phyloP scores from a whole-genome alignment of 2,329 filamentous ascomycete species.

The Trichoderma endophyticum region DNA sequence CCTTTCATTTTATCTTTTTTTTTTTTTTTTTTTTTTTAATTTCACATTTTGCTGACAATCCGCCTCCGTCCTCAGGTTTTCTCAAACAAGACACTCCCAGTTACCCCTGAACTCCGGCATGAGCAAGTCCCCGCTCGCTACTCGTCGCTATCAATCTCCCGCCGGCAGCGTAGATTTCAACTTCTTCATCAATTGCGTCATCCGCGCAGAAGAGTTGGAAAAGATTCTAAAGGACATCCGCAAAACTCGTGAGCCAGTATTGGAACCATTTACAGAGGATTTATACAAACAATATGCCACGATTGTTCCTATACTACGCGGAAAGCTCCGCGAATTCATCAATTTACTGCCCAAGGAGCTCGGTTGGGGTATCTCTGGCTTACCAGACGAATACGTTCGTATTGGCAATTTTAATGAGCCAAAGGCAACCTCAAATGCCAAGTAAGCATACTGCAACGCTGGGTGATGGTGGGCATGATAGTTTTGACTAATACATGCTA shows the following conservation, averaged over 20 bases:
- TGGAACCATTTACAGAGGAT: not conserved
- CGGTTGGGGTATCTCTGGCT: not conserved
- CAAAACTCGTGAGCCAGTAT: not conserved
- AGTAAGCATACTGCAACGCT: not conserved
- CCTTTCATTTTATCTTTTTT: not conserved
- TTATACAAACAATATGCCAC: not conserved
- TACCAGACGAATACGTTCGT: not conserved
- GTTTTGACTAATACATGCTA: not conserved
- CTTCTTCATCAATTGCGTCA: conserved; percentile 24
- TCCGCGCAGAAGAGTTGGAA: conserved; percentile 24
- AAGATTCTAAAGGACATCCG: conserved; percentile 26
- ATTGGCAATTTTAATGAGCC: not conserved
- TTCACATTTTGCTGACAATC: not conserved
- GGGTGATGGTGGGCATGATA: not conserved
- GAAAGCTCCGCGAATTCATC: not conserved
- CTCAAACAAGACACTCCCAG: not conserved
- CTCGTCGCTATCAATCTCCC: not conserved
- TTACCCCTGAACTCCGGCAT: not conserved
- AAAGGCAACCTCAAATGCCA: not conserved
- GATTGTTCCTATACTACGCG: not conserved
- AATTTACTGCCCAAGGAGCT: not conserved
- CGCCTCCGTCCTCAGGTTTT: not conserved
- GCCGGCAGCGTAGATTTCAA: conserved; percentile 4
- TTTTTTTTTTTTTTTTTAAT: no score
- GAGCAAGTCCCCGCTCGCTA: not conserved